Evolutionary conservation across 352 stramenopile genomes (phyloP), one percentile per base, ranked within the genome.

Genomic region (Aphanomyces cochlioides): DNA sequence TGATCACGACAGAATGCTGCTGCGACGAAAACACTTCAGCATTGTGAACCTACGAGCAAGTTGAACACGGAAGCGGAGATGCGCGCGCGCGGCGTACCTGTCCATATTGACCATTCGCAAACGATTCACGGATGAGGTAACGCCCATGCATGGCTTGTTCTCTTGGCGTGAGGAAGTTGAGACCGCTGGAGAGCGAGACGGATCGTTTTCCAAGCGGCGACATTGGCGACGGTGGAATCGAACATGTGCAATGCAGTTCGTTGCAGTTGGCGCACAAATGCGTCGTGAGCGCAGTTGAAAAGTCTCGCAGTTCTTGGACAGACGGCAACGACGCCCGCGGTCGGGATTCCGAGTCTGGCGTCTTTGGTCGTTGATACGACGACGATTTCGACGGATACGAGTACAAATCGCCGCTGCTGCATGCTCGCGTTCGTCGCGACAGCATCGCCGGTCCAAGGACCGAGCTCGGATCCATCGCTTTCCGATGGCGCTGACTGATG

Each of bases 71-170:
- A 21, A 37, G 72, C 15, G 66, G 36, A 43, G 13, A 57, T 39
- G 5, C n/a, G n/a, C n/a, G 28, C 28, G 28, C 28, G 28, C 28
- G 28, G 8, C 15, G 28, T 47, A 70, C 64, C 45, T 87, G 83
- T 17, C 83, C 83, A 67, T 91, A 91, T 5, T 82, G 81, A 15
- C 83, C 83, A 34, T 84, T 85, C 12, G 83, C 83, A 47, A 91
- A 89, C 7, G 82, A 87, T 58, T 90, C 83, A 28, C 82, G 82
- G 69, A 91, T 90, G 58, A 89, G 74, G 69, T 91, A 91, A 36
- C 79, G 79, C 8, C 81, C 81, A 56, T 90, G 81, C 78, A 87
- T 88, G 4, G 81, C 82, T 64, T 89, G 85, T 59, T 89, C 80
- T 39, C 79, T 74, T 4, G 79, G 70, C 38, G 80, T 89, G 39